These are phyloP conservation scores for Cytospora leucostoma DNA, from an alignment of 2,329 filamentous ascomycete species.

Conservation along the genomic window DNA sequence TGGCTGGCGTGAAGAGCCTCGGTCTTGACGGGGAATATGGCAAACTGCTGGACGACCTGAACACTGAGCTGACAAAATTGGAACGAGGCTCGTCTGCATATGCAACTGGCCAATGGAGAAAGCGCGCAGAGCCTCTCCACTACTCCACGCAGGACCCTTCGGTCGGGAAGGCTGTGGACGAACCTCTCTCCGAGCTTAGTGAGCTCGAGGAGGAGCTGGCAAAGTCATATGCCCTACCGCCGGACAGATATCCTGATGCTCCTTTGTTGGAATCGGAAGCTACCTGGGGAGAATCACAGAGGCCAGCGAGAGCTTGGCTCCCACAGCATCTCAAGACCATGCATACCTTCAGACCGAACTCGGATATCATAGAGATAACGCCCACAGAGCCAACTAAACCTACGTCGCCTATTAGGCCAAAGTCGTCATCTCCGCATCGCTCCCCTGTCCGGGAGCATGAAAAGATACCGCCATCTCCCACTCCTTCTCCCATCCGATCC, in stretches of 20 bases:
- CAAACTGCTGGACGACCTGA: constrained; percentile 45
- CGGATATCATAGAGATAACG: constrained; percentile 14
- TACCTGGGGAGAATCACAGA: background rate
- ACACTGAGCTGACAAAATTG: constrained; percentile 42
- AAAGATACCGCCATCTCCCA: background rate
- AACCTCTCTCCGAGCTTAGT: constrained; percentile 51
- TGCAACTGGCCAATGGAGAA: constrained; percentile 29
- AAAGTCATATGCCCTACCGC: constrained; percentile 26
- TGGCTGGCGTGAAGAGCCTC: constrained; percentile 27
- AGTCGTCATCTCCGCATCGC: constrained; percentile 1
- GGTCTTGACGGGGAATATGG: constrained; percentile 46
- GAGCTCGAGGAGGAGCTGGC: constrained; percentile 53
- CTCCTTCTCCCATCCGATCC: background rate
- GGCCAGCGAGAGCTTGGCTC: background rate
- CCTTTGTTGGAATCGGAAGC: background rate
- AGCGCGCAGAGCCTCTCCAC: background rate
- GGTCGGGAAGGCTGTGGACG: constrained; percentile 31
- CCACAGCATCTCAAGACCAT: constrained; percentile 20
- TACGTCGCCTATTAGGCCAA: background rate
- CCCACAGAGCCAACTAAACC: constrained; percentile 11
- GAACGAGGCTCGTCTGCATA: constrained; percentile 30
- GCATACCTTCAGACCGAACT: constrained; percentile 19
- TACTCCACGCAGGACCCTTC: constrained; percentile 18
- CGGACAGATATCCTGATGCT: background rate
- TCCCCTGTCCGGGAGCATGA: background rate